Base-by-base conservation (phyloP, 108 stramenopile species). In the Nannochloropsis oceanica region DNA sequence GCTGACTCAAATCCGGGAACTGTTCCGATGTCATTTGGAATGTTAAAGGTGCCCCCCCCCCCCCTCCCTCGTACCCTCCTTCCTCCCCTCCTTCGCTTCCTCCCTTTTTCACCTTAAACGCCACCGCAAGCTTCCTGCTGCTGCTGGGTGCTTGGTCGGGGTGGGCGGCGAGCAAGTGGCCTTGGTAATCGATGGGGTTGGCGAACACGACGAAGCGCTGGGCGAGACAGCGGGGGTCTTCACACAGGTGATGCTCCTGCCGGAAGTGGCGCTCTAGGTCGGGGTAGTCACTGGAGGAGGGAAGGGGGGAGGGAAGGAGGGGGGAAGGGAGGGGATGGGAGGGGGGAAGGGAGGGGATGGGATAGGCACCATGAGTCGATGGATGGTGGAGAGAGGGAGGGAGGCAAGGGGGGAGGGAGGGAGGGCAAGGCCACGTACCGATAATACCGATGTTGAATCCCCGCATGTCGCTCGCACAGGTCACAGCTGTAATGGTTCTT, bases 401-500 rank as follows among this genome's bases (percentile, higher is more conserved):
- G 59, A 73, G n/a, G 59, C 13, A 50, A 50, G 46, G 46, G 14
- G 46, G 46, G 59, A 73, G 59, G 59, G 59, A 73, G 59, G 59
- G 59, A 73, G 59, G 59, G 59, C 18, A 73, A n/a, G n/a, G 59
- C 22, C 59, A n/a, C 59, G 7, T n/a, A 73, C 59, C 59, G 59
- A n/a, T 73, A 73, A n/a, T 73, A 73, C n/a, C 59, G 59, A 7
- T 73, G 59, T 8, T 73, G 59, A 7, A 73, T 73, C 22, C 59
- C 59, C 22, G 59, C 59, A n/a, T 73, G 27, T 12, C 26, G 82
- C 59, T 91, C 87, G 87, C 90, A 91, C 14, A 91, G 27, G 59
- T 90, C 88, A 80, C 91, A 91, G 11, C 88, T 87, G 85, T 89
- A 91, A 81, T 91, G 91, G 27, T 91, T 90, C 86, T 89, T 88